Conservation (phyloP, 257 asterid species). For the Euphrasia confusa region DNA sequence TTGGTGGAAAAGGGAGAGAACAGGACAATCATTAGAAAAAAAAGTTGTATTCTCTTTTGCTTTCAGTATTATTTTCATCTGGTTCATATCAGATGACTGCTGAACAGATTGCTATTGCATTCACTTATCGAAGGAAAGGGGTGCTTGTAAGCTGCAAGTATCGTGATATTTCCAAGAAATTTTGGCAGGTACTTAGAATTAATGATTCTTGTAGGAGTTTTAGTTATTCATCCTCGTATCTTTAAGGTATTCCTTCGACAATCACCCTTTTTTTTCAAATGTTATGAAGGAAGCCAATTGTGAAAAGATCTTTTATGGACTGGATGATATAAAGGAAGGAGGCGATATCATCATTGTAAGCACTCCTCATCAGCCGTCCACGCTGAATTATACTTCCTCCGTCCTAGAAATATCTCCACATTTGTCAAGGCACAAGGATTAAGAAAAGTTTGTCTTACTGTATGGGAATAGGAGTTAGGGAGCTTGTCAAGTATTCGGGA, state of each 20-base stretch:
- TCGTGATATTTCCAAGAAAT: constrained; percentile 57
- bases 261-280: neutral
- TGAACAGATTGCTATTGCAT: constrained; percentile 71
- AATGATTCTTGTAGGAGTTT: constrained; percentile 7
- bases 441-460: too few relatives aligned
- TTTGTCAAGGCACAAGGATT: too few relatives aligned
- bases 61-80: too few relatives aligned
- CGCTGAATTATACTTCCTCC: constrained; percentile 1
- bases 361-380: constrained; percentile 24
- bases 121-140: constrained; percentile 69
- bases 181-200: constrained; percentile 66
- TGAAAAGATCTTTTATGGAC: constrained; percentile 79
- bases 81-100: too few relatives aligned
- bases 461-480: too few relatives aligned
- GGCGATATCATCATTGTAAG: constrained; percentile 85
- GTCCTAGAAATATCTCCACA: too few relatives aligned
- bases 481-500: too few relatives aligned
- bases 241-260: neutral
- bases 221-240: constrained; percentile 10
- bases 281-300: constrained; percentile 68
- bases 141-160: constrained; percentile 85
- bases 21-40: too few relatives aligned
- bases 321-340: constrained; percentile 80
- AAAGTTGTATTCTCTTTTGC: too few relatives aligned
- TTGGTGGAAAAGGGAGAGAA: too few relatives aligned